Evolutionary conservation across 1,284 basidiomycete species (phyloP).

Genomic region (Hemileia vastatrix): DNA sequence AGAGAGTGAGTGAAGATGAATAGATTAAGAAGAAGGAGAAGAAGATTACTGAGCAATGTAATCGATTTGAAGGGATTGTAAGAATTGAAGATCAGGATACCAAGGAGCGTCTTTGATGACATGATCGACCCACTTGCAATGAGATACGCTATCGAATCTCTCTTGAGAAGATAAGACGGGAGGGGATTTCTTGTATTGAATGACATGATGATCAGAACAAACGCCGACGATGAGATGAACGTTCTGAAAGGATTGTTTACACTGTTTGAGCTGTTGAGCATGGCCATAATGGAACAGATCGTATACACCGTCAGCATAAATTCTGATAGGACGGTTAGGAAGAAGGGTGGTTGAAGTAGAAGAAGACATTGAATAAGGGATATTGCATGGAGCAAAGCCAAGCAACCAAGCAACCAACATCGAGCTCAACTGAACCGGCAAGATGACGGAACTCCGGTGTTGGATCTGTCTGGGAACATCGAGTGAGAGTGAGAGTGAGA

Average conservation of each 20-base stretch:
- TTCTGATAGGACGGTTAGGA: conserved; percentile 71
- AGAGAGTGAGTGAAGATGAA: neutral
- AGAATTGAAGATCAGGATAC: conserved; percentile 71
- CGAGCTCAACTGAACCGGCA: too few relatives aligned
- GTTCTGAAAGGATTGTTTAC: conserved; percentile 78
- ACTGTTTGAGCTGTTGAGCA: conserved; percentile 85
- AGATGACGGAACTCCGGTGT: too few relatives aligned
- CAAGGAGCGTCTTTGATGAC: conserved; percentile 89
- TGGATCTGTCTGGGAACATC: too few relatives aligned
- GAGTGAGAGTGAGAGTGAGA: neutral
- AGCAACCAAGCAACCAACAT: neutral
- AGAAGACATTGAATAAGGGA: neutral
- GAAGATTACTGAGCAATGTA: conserved; percentile 70
- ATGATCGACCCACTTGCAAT: conserved; percentile 96
- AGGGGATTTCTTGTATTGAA: conserved; percentile 59
- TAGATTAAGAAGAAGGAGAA: neutral
- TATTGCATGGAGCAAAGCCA: neutral
- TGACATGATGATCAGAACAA: conserved; percentile 69
- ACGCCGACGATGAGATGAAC: conserved; percentile 86
- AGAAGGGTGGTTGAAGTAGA: conserved; percentile 74
- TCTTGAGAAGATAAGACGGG: conserved; percentile 80
- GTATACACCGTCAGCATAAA: conserved; percentile 66
- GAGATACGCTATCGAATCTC: conserved; percentile 76
- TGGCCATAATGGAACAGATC: conserved; percentile 90
- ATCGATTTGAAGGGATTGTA: conserved; percentile 77